Conservation (phyloP, 768 basidiomycete species). For the Russula earlei region DNA sequence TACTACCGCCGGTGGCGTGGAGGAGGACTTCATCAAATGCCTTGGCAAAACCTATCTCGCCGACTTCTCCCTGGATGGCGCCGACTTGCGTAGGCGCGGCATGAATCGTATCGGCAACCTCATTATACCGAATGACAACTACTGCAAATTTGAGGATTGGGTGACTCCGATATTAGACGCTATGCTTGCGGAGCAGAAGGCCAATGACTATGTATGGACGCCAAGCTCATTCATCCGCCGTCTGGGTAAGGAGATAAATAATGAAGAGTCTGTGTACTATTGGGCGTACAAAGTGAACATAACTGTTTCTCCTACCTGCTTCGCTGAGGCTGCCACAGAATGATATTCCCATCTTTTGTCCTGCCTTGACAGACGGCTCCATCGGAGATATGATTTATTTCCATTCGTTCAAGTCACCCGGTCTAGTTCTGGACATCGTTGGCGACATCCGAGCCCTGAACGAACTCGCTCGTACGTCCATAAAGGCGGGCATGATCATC, state of each 20-base stretch:
- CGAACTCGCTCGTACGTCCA: conserved; percentile 77
- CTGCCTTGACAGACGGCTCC: conserved; percentile 95
- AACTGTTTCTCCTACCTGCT: conserved; percentile 14
- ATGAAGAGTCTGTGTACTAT: conserved; percentile 96
- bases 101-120: conserved; percentile 97
- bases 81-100: conserved; percentile 76
- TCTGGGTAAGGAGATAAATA: conserved; percentile 94
- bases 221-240: conserved; percentile 90
- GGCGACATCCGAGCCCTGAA: conserved; percentile 88
- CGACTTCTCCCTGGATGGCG: conserved; percentile 87
- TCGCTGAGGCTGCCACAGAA: conserved; percentile 50
- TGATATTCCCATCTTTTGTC: conserved; percentile 97
- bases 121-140: conserved; percentile 94
- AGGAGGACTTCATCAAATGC: conserved; percentile 99
- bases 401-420: conserved; percentile 85
- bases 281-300: conserved; percentile 95
- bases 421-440: conserved; percentile 86
- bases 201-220: conserved; percentile 65
- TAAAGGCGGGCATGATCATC: conserved; percentile 96
- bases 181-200: conserved; percentile 84
- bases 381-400: conserved; percentile 99
- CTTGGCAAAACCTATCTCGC: conserved; percentile 94
- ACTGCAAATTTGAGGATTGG: conserved; percentile 99
- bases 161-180: conserved; percentile 85
- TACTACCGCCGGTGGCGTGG: conserved; percentile 96